These are phyloP conservation scores for Nelumbo lutea DNA, from an alignment of 164 flowering plant species.

Conservation along the genomic window DNA sequence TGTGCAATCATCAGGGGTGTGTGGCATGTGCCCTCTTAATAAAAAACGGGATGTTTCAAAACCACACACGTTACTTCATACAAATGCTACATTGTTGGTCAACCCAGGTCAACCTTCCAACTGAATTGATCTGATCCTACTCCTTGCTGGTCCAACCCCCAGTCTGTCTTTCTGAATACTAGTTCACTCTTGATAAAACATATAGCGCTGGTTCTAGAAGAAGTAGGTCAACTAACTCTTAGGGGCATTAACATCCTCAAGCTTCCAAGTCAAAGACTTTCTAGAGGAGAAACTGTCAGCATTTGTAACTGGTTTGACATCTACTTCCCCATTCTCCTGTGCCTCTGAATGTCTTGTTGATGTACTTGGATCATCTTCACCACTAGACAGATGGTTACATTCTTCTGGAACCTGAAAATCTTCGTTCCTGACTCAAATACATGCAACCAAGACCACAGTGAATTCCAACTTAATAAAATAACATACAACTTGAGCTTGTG, in stretches of 20 bases:
- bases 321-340: conserved; percentile 32
- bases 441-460: conserved; percentile 6
- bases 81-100: no score
- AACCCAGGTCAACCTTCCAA: no score
- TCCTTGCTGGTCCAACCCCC: neutral
- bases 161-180: neutral
- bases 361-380: conserved; percentile 28
- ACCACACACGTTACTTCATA: no score
- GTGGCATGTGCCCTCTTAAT: no score
- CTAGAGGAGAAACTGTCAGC: conserved; percentile 31
- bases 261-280: conserved; percentile 37
- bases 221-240: conserved; percentile 41
- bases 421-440: conserved; percentile 39
- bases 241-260: conserved; percentile 73
- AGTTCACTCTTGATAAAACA: conserved; percentile 1
- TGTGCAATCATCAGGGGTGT: no score
- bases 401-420: conserved; percentile 31
- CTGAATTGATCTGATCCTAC: no score
- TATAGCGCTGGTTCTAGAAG: neutral
- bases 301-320: conserved; percentile 17
- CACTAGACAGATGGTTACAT: conserved; percentile 16
- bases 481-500: neutral
- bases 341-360: conserved; percentile 19
- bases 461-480: neutral
- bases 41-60: no score